Evolutionary conservation across 164 flowering plant genomes (phyloP).

Genomic region (Sextonia rubra): DNA sequence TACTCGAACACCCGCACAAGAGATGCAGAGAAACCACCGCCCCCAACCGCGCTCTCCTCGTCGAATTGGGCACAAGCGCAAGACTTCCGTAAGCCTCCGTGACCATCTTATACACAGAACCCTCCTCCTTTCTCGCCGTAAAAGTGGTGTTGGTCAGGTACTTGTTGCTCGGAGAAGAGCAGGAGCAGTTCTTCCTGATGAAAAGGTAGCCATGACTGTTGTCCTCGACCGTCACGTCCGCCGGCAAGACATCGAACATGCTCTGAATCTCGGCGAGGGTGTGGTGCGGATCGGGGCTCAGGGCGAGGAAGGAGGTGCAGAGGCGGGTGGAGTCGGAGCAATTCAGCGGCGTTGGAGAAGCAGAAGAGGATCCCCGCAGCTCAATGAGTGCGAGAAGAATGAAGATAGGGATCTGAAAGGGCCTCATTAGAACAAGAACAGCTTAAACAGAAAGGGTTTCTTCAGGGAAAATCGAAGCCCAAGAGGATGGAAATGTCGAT

Average conservation of each 20-base stretch:
- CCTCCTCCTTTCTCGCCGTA: slow-evolving; percentile 49
- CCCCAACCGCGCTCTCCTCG: slow-evolving; percentile 46
- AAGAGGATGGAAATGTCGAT: not conserved
- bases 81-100: slow-evolving; percentile 58
- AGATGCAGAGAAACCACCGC: slow-evolving; percentile 71
- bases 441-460: no score
- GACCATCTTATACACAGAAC: slow-evolving; percentile 49
- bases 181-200: slow-evolving; percentile 78
- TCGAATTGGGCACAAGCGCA: slow-evolving; percentile 43
- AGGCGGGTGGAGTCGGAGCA: slow-evolving; percentile 68
- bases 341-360: slow-evolving; percentile 48
- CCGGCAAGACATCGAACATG: slow-evolving; percentile 79
- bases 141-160: slow-evolving; percentile 74
- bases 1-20: slow-evolving; percentile 88
- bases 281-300: slow-evolving; percentile 43
- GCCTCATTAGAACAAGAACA: slow-evolving; percentile 21
- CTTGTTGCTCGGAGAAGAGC: slow-evolving; percentile 29
- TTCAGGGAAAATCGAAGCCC: no score
- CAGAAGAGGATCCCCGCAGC: slow-evolving; percentile 8
- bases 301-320: slow-evolving; percentile 79
- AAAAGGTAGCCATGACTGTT: slow-evolving; percentile 35
- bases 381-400: slow-evolving; percentile 19
- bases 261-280: slow-evolving; percentile 51
- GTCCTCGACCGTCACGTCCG: slow-evolving; percentile 53
- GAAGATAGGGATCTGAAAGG: not conserved